Base-by-base conservation (phyloP, 1,139 yeast genomes). In the Yamadazyma epiphylla region DNA sequence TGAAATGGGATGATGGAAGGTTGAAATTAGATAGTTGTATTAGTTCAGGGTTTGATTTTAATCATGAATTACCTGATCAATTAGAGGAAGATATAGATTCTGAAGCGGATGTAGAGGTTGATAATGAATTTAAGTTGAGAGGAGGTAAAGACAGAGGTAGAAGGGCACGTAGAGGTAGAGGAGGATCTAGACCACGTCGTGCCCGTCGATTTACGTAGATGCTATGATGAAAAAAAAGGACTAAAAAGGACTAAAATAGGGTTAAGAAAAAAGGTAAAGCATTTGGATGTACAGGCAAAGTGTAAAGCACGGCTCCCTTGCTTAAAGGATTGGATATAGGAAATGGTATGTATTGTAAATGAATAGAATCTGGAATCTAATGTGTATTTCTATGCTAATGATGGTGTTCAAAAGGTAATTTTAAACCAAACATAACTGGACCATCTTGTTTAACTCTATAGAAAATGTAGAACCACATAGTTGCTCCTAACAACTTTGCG, bases 401-500 rank as follows among this genome's bases (percentile, higher is more conserved):
- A 36, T 63, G 67, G 43, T 60, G 59, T 52, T 64, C 70, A 39
- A 64, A 64, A 26, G 71, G 70, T 45, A 61, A 55, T 43, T 63
- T 64, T 34, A 56, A 55, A 19, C 70, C 80, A 46, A 70, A 64
- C 69, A 77, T 71, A 24, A 73, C 77, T 37, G 76, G 75, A 41
- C 77, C 78, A 44, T 77, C 89, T 58, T 82, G 81, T 58, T 81
- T 79, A 29, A 83, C 64, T 56, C 94, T 68, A 70, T 82, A 83
- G 55, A 84, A 72, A 42, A 84, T 74, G 81, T 86, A 84, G 58
- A 83, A 84, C 88, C 91, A 83, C 89, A 83, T 80, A 39, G 87
- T 73, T 27, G 89, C 94, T 6, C 94, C 94, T 32, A 84, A 68
- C 23, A 70, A 53, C 50, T 80, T 79, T 30, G 85, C 72, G 16